A percentile compares a stretch with the other conserved stretches of the same genome.
phyloP scores from a whole-genome alignment of 345 rosid genomes.

The Citrus australasica region DNA sequence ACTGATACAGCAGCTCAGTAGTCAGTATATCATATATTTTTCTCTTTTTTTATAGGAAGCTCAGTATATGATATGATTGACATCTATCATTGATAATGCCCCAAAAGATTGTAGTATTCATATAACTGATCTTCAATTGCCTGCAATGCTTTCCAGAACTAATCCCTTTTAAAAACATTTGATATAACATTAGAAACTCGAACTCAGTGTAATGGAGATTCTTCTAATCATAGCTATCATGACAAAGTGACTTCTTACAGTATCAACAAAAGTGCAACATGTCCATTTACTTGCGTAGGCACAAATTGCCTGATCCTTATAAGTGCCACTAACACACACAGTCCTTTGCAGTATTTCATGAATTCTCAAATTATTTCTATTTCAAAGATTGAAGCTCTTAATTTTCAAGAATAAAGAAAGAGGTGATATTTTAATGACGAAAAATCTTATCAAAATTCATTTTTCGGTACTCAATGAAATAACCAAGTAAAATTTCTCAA shows the following conservation, averaged over 20 bases:
- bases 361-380: not conserved
- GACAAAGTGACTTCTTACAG: not conserved
- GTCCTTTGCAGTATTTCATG: not conserved
- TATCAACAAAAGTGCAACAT: not conserved
- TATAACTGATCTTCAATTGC: not conserved
- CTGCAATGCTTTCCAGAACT: not conserved
- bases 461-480: not conserved
- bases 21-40: not conserved
- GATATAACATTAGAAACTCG: no score
- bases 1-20: not conserved
- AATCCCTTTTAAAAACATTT: not conserved
- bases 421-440: not conserved
- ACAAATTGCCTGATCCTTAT: not conserved
- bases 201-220: not conserved
- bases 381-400: not conserved
- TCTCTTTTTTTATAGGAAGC: no score
- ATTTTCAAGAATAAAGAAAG: not conserved
- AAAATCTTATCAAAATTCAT: not conserved
- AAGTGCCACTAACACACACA: not conserved
- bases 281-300: not conserved
- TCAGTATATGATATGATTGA: no score
- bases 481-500: not conserved
- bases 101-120: not conserved
- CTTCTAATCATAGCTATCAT: not conserved
- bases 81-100: not conserved